Base-by-base conservation (phyloP, 176 grass and related monocot species). In the Aegilops umbellulata region DNA sequence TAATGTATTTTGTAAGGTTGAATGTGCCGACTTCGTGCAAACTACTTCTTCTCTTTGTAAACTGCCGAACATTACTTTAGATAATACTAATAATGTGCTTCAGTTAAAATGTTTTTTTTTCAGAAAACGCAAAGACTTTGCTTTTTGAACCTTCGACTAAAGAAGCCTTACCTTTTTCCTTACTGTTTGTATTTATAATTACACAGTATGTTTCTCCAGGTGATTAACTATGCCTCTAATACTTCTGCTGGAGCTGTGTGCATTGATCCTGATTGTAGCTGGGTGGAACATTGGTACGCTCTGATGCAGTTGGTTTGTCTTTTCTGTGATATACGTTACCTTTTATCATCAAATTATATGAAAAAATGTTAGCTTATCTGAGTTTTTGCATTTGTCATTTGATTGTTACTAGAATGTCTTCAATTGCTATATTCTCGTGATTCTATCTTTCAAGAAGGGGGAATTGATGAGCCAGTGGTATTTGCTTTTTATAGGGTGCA, bases 191-290 rank as follows among this genome's bases (percentile, higher is more conserved):
- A 66, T 38, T 76, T 63, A 62, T 63, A 78, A 81, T 80, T 77
- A 61, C 31, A 66, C 38, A 53, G n/a, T 80, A 36, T 74, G n/a
- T 83, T 85, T 87, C 73, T 92, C 78, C 75, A 98, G 93, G 95
- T 95, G 34, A 93, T 98, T 70, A 95, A 98, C 39, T 98, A 92
- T 90, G 85, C 95, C 19, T 95, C 91, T 78, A 74, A 89, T 87
- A 94, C 51, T 86, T 98, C 95, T 87, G 95, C 95, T 90, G 95
- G 95, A 84, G 93, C 95, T 35, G 91, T 92, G 69, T 98, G 95
- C 75, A 90, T 98, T 42, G 91, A 91, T 90, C 91, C 95, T 89
- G 95, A 98, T 65, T 98, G 91, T 80, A 94, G 71, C 76, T 98
- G 95, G 95, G 85, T 98, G 32, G 95, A 98, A 86, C 93, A 95